Conservation (phyloP, 106 monocot genomes). For the Dendrobium chrysotoxum region DNA sequence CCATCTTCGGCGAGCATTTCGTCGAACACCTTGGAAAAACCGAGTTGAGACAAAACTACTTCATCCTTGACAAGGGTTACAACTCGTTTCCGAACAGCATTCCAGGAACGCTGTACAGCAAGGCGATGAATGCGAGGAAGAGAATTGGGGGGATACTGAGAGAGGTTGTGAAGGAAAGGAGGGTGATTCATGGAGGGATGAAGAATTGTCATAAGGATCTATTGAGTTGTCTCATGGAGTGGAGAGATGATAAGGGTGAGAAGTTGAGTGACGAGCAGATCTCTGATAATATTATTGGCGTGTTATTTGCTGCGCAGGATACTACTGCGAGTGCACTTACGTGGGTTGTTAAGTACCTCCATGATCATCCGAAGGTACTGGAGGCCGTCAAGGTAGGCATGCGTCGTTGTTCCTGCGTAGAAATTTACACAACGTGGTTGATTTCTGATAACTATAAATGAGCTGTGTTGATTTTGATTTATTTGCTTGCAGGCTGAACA, state of each 20-base stretch:
- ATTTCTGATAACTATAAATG: too few species aligned
- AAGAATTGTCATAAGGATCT: constrained; percentile 22
- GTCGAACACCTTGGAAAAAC: constrained; percentile 16
- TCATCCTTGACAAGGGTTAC: constrained; percentile 73
- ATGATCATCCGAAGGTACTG: constrained; percentile 57
- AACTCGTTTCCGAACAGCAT: constrained; percentile 63
- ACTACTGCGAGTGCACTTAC: constrained; percentile 82
- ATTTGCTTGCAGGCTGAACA: constrained; percentile 52
- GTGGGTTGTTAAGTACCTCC: constrained; percentile 82
- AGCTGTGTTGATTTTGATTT: too few species aligned
- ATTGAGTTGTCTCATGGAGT: constrained; percentile 41
- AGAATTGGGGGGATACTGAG: constrained; percentile 33
- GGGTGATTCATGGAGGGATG: constrained; percentile 6
- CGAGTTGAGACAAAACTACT: constrained; percentile 67
- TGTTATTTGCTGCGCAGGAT: constrained; percentile 85
- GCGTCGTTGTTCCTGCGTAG: too few species aligned
- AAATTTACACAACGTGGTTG: too few species aligned
- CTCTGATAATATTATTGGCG: constrained; percentile 79
- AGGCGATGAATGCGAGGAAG: constrained; percentile 69
- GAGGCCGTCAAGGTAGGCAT: constrained; percentile 54
- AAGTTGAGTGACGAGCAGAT: constrained; percentile 61
- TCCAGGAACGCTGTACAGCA: constrained; percentile 50
- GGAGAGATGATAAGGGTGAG: constrained; percentile 19
- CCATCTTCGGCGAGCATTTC: constrained; percentile 52
- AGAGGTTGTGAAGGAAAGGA: constrained; percentile 61